These are phyloP conservation scores for Paraglomus occultum DNA, from an alignment of 192 early-diverging fungal genomes.

Conservation along the genomic window DNA sequence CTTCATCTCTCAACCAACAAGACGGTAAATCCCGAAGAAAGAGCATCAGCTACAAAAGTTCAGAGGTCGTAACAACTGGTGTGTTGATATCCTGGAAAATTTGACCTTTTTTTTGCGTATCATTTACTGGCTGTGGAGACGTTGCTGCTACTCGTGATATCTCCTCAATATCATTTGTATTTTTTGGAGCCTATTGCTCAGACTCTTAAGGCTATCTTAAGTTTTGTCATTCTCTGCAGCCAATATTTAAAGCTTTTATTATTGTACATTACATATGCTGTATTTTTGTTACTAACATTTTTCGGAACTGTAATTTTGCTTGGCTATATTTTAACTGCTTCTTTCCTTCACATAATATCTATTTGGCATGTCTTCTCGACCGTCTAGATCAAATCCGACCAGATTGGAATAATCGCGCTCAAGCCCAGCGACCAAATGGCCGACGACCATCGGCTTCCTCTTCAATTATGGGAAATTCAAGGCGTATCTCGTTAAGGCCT, in stretches of 20 bases:
- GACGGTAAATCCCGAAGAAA: conserved; percentile 38
- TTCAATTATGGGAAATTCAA: conserved; percentile 24
- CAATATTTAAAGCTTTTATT: too few relatives aligned
- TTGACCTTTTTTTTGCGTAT: conserved; percentile 10
- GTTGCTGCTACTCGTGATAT: not conserved
- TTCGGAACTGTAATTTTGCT: not conserved
- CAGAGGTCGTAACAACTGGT: conserved; percentile 71
- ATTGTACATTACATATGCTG: not conserved
- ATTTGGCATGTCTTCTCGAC: not conserved
- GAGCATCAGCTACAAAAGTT: conserved; percentile 51
- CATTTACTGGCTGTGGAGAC: not conserved
- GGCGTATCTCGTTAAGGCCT: conserved; percentile 10
- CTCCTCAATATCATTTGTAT: too few relatives aligned
- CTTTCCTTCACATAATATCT: not conserved
- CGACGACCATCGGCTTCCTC: conserved; percentile 39
- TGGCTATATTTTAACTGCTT: not conserved
- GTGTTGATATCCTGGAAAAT: conserved; percentile 14
- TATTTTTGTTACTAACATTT: not conserved
- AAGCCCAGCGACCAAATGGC: conserved; percentile 45
- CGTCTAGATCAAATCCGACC: conserved; percentile 67
- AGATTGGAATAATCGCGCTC: conserved; percentile 53
- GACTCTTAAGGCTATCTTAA: too few relatives aligned
- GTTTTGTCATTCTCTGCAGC: too few relatives aligned
- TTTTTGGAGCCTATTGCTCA: too few relatives aligned
- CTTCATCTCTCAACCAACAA: conserved; percentile 12